Percentiles rank a stretch among this genome's conserved stretches.
Evolutionary conservation across 805 yeast genomes (phyloP).

Genomic region (Candida parachauliodes): DNA sequence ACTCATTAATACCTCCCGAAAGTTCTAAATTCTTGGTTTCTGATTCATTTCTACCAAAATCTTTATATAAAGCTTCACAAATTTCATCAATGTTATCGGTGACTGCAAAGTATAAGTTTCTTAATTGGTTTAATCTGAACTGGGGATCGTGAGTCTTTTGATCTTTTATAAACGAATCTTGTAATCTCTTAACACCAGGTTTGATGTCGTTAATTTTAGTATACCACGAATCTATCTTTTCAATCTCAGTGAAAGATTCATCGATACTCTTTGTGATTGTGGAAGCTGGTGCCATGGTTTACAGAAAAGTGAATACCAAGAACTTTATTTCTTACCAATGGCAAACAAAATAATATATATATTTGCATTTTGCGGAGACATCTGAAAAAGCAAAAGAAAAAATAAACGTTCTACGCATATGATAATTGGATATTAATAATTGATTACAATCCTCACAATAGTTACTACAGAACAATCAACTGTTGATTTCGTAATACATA

Average conservation of each 20-base stretch:
- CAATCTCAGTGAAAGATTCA: conserved; percentile 8
- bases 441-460: too few relatives aligned
- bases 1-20: conserved; percentile 47
- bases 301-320: too few relatives aligned
- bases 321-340: too few relatives aligned
- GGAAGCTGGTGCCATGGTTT: conserved; percentile 2
- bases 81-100: conserved; percentile 54
- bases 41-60: conserved; percentile 59
- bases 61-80: conserved; percentile 55
- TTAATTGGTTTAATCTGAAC: conserved; percentile 57
- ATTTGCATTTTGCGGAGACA: not conserved
- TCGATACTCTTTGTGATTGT: conserved; percentile 1
- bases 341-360: too few relatives aligned
- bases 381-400: too few relatives aligned
- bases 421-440: too few relatives aligned
- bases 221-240: conserved; percentile 15
- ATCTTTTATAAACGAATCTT: conserved; percentile 37
- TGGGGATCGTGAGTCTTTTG: conserved; percentile 49
- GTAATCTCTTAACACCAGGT: conserved; percentile 40
- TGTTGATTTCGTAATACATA: too few relatives aligned
- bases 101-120: conserved; percentile 62
- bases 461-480: too few relatives aligned
- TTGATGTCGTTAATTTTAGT: conserved; percentile 50
- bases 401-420: too few relatives aligned
- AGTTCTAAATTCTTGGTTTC: conserved; percentile 66